phyloP scores from a whole-genome alignment of 2,329 filamentous ascomycete species.

The Calcarisporium arbuscula region DNA sequence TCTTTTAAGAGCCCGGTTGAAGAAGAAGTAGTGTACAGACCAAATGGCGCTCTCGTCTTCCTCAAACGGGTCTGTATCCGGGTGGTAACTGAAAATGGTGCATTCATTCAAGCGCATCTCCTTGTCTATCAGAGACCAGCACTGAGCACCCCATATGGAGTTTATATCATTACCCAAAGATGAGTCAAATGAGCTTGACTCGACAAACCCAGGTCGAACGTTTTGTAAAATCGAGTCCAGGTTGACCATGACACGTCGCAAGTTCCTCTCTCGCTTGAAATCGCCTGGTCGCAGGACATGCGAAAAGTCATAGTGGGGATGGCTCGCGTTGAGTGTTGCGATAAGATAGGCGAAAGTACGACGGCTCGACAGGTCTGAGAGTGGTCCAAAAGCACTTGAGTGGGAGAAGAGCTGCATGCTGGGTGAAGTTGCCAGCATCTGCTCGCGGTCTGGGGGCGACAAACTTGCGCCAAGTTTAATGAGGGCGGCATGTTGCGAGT shows the following conservation, averaged over 20 bases:
- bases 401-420: slow-evolving; percentile 58
- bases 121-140: slow-evolving; percentile 89
- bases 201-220: slow-evolving; percentile 63
- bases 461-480: slow-evolving; percentile 81
- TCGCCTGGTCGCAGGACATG: slow-evolving; percentile 83
- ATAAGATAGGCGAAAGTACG: slow-evolving; percentile 95
- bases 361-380: slow-evolving; percentile 82
- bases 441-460: slow-evolving; percentile 71
- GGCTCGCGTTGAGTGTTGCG: slow-evolving; percentile 90
- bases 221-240: slow-evolving; percentile 85
- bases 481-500: slow-evolving; percentile 84
- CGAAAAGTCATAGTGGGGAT: slow-evolving; percentile 90
- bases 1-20: slow-evolving; percentile 85
- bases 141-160: slow-evolving; percentile 76
- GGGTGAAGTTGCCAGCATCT: slow-evolving; percentile 62
- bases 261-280: slow-evolving; percentile 76
- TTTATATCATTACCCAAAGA: slow-evolving; percentile 39
- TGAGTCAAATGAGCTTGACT: slow-evolving; percentile 36
- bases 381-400: slow-evolving; percentile 84
- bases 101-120: slow-evolving; percentile 91
- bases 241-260: slow-evolving; percentile 76
- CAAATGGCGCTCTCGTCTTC: slow-evolving; percentile 91
- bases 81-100: slow-evolving; percentile 82
- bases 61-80: slow-evolving; percentile 83
- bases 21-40: slow-evolving; percentile 96